Evolutionary conservation across 2,329 filamentous ascomycete genomes (phyloP).

Genomic region (Emmonsiellopsis sp.): DNA sequence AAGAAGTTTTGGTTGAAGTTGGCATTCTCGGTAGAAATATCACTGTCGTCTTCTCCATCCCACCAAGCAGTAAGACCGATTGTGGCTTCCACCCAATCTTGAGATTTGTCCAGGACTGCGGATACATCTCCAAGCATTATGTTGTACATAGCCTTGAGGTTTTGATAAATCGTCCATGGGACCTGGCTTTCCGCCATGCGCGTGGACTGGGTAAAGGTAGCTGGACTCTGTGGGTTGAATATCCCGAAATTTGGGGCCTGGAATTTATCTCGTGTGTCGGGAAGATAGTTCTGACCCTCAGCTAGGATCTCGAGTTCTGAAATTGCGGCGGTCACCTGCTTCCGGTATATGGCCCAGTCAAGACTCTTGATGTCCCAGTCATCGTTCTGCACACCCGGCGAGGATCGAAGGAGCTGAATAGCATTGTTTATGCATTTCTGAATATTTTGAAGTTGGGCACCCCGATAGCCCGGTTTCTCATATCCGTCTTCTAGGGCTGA

Average conservation of each 20-base stretch:
- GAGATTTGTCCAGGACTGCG: conserved; percentile 65
- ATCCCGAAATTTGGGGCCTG: conserved; percentile 38
- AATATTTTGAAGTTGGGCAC: conserved; percentile 68
- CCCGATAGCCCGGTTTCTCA: conserved; percentile 60
- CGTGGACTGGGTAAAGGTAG: conserved; percentile 57
- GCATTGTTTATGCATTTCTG: conserved; percentile 62
- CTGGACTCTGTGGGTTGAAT: conserved; percentile 40
- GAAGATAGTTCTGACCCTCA: conserved; percentile 56
- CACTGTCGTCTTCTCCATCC: conserved; percentile 64
- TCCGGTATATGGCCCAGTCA: conserved; percentile 78
- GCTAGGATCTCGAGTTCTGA: conserved; percentile 68
- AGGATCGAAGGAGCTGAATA: conserved; percentile 60
- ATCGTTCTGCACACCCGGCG: conserved; percentile 53
- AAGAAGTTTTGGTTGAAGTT: conserved; percentile 8
- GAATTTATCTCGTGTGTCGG: conserved; percentile 35
- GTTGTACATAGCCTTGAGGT: conserved; percentile 69
- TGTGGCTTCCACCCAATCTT: conserved; percentile 89
- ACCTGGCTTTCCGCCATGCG: conserved; percentile 74
- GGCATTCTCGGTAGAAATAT: conserved; percentile 21
- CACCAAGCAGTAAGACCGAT: conserved; percentile 83
- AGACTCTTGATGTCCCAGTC: conserved; percentile 77
- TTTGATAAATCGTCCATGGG: conserved; percentile 85
- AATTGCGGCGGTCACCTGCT: conserved; percentile 60
- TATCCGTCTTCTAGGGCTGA: conserved; percentile 54
- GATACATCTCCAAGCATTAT: conserved; percentile 68